Evolutionary conservation across 441 rosid genomes (phyloP).

Genomic region (Gossypium schwendimanii): DNA sequence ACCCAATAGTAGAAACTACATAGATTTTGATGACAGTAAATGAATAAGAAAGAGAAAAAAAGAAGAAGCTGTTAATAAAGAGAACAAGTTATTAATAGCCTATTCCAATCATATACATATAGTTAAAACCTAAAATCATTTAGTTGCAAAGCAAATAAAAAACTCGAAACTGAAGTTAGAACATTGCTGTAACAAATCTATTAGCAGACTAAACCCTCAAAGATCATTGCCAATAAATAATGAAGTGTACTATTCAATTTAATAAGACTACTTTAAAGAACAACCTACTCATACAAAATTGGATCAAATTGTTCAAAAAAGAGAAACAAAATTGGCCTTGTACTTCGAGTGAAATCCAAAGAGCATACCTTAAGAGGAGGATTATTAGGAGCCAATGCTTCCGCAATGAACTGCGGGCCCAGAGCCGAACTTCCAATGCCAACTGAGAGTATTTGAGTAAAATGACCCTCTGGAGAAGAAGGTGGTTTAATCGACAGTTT

Average conservation of each 20-base stretch:
- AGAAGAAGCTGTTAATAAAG: slow-evolving; percentile 1
- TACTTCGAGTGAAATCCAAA: not conserved
- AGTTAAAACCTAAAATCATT: not conserved
- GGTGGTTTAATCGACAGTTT: slow-evolving; percentile 73
- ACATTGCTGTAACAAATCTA: not conserved
- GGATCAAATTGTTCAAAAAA: no score
- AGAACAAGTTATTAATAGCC: not conserved
- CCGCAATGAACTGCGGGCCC: slow-evolving; percentile 94
- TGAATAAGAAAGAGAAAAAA: no score
- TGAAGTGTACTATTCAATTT: not conserved
- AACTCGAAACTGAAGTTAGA: not conserved
- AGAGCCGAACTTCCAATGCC: slow-evolving; percentile 98
- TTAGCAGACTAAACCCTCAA: not conserved
- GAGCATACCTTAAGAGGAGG: slow-evolving; percentile 76
- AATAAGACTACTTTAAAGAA: not conserved
- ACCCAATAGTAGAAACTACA: no score
- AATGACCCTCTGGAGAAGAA: slow-evolving; percentile 51
- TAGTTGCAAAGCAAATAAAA: not conserved
- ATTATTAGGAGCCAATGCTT: slow-evolving; percentile 92
- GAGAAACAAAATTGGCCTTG: no score
- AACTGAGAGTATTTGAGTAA: slow-evolving; percentile 78
- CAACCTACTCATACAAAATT: not conserved
- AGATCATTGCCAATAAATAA: not conserved
- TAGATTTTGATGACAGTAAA: no score
- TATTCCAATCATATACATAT: not conserved